A percentile compares a stretch with the other conserved stretches of the same genome.
Evolutionary conservation across 495 filamentous ascomycete species (phyloP).

Genomic region (Aspergillus heteromorphus): DNA sequence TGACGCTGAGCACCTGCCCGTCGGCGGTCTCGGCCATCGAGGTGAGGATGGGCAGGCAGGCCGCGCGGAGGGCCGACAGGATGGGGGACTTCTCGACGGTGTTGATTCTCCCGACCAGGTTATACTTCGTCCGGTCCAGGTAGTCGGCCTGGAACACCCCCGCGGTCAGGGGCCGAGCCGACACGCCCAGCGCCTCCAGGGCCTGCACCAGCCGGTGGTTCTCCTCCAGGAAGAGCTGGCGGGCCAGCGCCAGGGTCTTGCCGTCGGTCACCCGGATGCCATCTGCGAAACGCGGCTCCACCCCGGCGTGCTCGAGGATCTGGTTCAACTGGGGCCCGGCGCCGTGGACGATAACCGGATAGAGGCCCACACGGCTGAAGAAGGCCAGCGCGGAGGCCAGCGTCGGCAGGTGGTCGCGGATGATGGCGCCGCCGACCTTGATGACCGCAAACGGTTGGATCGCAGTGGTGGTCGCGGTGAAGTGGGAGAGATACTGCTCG

Average conservation of each 20-base stretch:
- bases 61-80: constrained; percentile 83
- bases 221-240: constrained; percentile 89
- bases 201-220: constrained; percentile 95
- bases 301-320: constrained; percentile 82
- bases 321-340: constrained; percentile 95
- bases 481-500: constrained; percentile 96
- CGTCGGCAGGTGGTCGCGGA: constrained; percentile 88
- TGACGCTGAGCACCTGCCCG: constrained; percentile 97
- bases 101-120: constrained; percentile 91
- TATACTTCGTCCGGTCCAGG: constrained; percentile 88
- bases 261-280: constrained; percentile 94
- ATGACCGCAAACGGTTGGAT: constrained; percentile 96
- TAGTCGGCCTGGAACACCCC: constrained; percentile 95
- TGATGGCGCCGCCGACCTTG: constrained; percentile 95
- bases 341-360: constrained; percentile 93
- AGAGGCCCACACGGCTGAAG: constrained; percentile 92
- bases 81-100: constrained; percentile 87
- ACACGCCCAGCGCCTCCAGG: constrained; percentile 83
- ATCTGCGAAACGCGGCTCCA: constrained; percentile 94
- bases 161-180: constrained; percentile 84
- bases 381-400: constrained; percentile 84
- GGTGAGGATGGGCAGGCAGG: constrained; percentile 91
- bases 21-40: constrained; percentile 94
- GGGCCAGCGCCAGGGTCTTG: constrained; percentile 85
- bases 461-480: constrained; percentile 82